A percentile compares a stretch with the other conserved stretches of the same genome.
phyloP scores from a whole-genome alignment of 768 basidiomycete species.

The Coprinopsis cinerea region DNA sequence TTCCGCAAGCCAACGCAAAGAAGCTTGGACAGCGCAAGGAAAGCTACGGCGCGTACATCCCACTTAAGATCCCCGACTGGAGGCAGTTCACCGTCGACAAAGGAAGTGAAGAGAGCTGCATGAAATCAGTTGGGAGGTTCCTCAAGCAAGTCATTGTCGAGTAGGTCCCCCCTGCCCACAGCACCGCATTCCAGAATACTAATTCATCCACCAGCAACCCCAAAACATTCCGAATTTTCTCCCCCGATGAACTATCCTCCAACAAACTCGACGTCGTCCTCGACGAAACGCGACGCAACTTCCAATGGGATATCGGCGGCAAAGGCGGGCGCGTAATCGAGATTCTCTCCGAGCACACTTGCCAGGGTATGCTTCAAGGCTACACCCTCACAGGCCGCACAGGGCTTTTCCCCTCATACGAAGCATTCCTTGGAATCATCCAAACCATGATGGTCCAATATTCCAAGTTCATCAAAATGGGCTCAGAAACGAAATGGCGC shows the following conservation, averaged over 20 bases:
- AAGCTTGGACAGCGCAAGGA: constrained; percentile 69
- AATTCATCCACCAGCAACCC: constrained; percentile 50
- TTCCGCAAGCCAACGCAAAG: constrained; percentile 51
- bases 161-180: constrained; percentile 30
- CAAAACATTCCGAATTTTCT: constrained; percentile 79
- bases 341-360: constrained; percentile 85
- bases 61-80: constrained; percentile 68
- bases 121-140: constrained; percentile 62
- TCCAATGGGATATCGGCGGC: constrained; percentile 77
- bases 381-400: constrained; percentile 87
- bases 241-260: constrained; percentile 81
- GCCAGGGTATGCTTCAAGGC: constrained; percentile 88
- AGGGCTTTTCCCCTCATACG: constrained; percentile 85
- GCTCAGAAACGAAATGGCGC: constrained; percentile 67
- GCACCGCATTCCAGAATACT: neutral
- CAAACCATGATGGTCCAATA: constrained; percentile 91
- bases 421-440: constrained; percentile 86
- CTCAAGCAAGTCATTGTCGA: constrained; percentile 49
- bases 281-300: constrained; percentile 60
- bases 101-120: constrained; percentile 64
- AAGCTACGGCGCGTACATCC: constrained; percentile 54
- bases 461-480: constrained; percentile 85
- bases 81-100: constrained; percentile 41
- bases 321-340: constrained; percentile 82
- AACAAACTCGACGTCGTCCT: constrained; percentile 86